A percentile compares a stretch with the other conserved stretches of the same genome.
phyloP scores from a whole-genome alignment of 345 rosid species.

The Eucalyptus erythrocorys region DNA sequence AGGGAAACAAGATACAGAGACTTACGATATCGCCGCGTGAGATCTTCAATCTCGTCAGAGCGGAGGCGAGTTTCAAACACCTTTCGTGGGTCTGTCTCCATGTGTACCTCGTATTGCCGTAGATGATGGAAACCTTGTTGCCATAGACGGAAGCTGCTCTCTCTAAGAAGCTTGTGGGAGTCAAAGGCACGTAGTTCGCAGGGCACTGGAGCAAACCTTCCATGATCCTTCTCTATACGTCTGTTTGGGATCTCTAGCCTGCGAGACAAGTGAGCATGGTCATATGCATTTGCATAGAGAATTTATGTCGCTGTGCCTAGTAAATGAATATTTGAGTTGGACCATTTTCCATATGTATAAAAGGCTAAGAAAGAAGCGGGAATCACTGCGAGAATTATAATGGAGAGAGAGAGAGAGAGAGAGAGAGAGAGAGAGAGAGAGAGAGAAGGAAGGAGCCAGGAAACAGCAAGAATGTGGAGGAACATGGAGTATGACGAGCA shows the following conservation, averaged over 20 bases:
- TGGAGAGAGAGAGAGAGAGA: not conserved
- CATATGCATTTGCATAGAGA: not conserved
- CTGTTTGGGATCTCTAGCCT: not conserved
- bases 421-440: not conserved
- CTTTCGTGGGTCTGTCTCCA: slow-evolving; percentile 55
- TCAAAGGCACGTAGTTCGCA: slow-evolving; percentile 45
- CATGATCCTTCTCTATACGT: slow-evolving; percentile 1
- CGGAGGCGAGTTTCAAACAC: slow-evolving; percentile 62
- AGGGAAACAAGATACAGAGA: not conserved
- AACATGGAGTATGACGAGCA: not conserved
- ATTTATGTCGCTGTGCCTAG: not conserved
- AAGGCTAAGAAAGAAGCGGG: not conserved
- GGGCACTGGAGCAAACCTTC: slow-evolving; percentile 25
- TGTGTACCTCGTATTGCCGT: slow-evolving; percentile 31
- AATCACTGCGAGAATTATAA: not conserved
- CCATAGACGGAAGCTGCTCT: slow-evolving; percentile 43
- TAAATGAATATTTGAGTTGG: not conserved
- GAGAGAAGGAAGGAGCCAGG: not conserved
- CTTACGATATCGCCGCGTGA: slow-evolving; percentile 44
- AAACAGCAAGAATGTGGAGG: not conserved
- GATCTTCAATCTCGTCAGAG: slow-evolving; percentile 28
- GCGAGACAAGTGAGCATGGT: not conserved
- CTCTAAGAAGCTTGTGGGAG: slow-evolving; percentile 51
- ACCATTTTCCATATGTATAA: not conserved
- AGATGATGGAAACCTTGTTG: slow-evolving; percentile 31